These are phyloP conservation scores for Thelonectria rubi DNA, from an alignment of 2,329 filamentous ascomycete species.

Conservation along the genomic window DNA sequence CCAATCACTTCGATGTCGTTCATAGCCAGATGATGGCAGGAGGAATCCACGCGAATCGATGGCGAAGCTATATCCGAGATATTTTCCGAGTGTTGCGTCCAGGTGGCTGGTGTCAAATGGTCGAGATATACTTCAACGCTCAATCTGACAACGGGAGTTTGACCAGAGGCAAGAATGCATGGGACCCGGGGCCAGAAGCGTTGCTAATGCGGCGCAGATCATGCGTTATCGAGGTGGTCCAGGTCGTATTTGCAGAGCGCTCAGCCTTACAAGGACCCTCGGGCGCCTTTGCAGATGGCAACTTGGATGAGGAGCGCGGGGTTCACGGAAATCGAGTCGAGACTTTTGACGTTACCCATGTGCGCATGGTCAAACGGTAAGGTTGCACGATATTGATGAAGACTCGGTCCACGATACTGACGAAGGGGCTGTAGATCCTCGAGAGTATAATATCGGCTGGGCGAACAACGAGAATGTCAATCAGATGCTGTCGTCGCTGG, in stretches of 20 bases:
- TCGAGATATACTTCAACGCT: constrained; percentile 86
- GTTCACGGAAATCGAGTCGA: constrained; percentile 73
- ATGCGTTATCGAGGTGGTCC: constrained; percentile 75
- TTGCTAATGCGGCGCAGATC: constrained; percentile 52
- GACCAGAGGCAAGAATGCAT: constrained; percentile 60
- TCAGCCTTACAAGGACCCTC: constrained; percentile 71
- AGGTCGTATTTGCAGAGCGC: constrained; percentile 69
- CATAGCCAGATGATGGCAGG: constrained; percentile 78
- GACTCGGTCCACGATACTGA: constrained; percentile 4
- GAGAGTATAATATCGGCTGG: constrained; percentile 61
- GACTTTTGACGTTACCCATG: constrained; percentile 72
- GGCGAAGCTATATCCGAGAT: constrained; percentile 79
- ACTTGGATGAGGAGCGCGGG: constrained; percentile 68
- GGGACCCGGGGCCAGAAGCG: background rate
- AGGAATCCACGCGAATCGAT: constrained; percentile 77
- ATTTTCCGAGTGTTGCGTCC: constrained; percentile 76
- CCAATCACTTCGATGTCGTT: constrained; percentile 81
- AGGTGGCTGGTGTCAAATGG: constrained; percentile 87
- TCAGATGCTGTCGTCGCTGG: constrained; percentile 62
- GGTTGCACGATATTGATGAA: background rate
- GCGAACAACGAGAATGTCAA: constrained; percentile 65
- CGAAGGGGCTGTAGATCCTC: constrained; percentile 51
- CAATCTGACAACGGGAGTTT: constrained; percentile 88
- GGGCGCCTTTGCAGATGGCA: constrained; percentile 69
- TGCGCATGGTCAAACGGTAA: constrained; percentile 76